Conservation (phyloP, 345 rosid species). For the Populus simonii region DNA sequence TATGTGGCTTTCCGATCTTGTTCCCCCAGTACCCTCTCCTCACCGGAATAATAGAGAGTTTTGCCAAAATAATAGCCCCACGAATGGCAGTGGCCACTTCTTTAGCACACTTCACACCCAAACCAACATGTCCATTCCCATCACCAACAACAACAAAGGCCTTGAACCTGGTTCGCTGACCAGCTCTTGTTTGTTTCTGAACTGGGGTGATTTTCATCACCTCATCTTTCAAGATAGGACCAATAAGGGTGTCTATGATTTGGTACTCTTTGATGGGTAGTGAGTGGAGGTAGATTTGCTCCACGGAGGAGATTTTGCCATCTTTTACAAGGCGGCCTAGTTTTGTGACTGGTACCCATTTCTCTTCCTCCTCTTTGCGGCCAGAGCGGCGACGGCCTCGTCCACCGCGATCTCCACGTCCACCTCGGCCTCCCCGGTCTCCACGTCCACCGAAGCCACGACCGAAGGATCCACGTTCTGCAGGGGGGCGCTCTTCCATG, state of each 20-base stretch:
- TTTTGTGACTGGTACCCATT: constrained; percentile 88
- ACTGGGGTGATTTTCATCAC: constrained; percentile 95
- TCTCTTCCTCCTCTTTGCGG: constrained; percentile 61
- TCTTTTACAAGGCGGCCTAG: constrained; percentile 74
- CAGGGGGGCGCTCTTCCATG: neutral
- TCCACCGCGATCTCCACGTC: constrained; percentile 1
- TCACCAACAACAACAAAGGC: constrained; percentile 72
- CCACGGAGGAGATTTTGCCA: constrained; percentile 45
- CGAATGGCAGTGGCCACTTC: constrained; percentile 74
- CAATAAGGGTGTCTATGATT: constrained; percentile 67
- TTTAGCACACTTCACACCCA: constrained; percentile 70
- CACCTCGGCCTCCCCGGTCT: neutral
- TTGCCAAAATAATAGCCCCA: constrained; percentile 57
- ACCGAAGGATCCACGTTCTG: neutral
- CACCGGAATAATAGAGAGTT: constrained; percentile 64
- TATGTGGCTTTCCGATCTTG: constrained; percentile 70
- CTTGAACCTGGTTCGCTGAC: constrained; percentile 73
- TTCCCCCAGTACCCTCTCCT: constrained; percentile 82
- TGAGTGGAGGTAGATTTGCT: constrained; percentile 79
- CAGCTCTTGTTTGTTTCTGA: constrained; percentile 84
- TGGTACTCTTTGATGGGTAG: constrained; percentile 90
- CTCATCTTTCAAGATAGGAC: constrained; percentile 77
- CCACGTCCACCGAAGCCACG: constrained; percentile 46
- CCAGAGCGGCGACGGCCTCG: constrained; percentile 46
- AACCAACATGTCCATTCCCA: constrained; percentile 60